Percentiles rank a stretch among this genome's conserved stretches.
Conservation (phyloP, 139 green algal genomes). For the Volvox reticuliferus region DNA sequence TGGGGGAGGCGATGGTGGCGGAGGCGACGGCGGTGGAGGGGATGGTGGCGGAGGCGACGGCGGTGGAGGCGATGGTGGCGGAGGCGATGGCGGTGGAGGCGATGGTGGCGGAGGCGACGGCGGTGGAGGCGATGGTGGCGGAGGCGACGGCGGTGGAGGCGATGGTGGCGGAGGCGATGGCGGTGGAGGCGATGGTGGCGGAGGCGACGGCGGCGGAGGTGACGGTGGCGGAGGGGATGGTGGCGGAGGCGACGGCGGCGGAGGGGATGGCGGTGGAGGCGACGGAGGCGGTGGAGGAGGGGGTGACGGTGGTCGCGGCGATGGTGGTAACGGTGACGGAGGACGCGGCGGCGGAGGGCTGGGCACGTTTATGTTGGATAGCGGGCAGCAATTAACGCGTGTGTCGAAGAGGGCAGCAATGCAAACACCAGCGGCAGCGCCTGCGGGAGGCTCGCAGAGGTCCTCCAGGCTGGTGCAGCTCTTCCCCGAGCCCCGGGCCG, state of each 20-base stretch:
- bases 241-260: background rate
- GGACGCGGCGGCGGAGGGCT: background rate
- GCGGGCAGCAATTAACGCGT: background rate
- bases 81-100: background rate
- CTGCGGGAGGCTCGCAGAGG: background rate
- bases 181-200: background rate
- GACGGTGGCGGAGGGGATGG: background rate
- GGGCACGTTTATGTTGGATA: background rate
- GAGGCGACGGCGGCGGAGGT: background rate
- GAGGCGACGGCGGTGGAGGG: background rate
- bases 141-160: background rate
- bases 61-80: background rate
- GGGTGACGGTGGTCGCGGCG: background rate
- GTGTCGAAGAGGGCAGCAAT: background rate
- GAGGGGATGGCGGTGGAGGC: background rate
- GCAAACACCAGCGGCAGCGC: background rate
- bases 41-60: background rate
- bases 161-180: background rate
- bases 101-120: background rate
- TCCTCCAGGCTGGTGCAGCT: constrained; percentile 5
- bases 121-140: background rate
- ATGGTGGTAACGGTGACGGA: background rate
- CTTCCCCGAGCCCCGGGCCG: background rate
- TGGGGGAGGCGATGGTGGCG: background rate
- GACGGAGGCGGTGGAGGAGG: background rate